Base-by-base conservation (phyloP, 768 basidiomycete genomes). In the Dacryopinax primogenitus region DNA sequence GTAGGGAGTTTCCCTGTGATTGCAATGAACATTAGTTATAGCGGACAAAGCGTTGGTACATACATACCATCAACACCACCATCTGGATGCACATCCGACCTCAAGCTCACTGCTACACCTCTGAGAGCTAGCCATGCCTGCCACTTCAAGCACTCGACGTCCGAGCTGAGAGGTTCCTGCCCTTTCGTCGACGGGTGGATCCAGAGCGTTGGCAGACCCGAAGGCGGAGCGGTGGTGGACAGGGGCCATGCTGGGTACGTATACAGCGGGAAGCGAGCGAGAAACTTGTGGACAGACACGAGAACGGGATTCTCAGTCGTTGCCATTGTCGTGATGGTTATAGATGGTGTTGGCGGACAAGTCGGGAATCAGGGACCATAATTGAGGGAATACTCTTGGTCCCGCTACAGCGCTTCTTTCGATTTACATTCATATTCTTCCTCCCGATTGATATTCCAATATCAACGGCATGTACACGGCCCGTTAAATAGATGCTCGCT, bases 101-200 rank as follows among this genome's bases (percentile, higher is more conserved):
- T 83, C 15, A 90, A 44, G 30, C 37, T 74, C 69, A 73, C 67
- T 21, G 70, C 71, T 66, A 87, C 71, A 7, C 83, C 84, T 65
- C 87, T 84, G 61, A 86, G 82, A 28, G 86, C 85, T 61, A 88
- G 78, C 69, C 87, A 90, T 0, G 90, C 88, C 74, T 92, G 90
- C 90, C 90, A 92, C 75, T 90, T 91, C 72, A 92, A 82, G 73
- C 90, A 92, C 69, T 91, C 88, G 69, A 91, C 85, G 75, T 92
- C 90, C 63, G 79, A 73, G 74, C 87, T 89, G 67, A 92, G 81
- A 1, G 76, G 69, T 21, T 47, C 33, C 18, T 41, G 30, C 6
- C 34, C 61, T 28, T 47, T 44, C 26, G 66, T 62, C 51, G 69
- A 68, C 18, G 68, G 66, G 11, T 28, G 35, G 33, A 70, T 69